Conservation (phyloP, 2,329 filamentous ascomycete genomes). For the Neopestalotiopsis sp. region DNA sequence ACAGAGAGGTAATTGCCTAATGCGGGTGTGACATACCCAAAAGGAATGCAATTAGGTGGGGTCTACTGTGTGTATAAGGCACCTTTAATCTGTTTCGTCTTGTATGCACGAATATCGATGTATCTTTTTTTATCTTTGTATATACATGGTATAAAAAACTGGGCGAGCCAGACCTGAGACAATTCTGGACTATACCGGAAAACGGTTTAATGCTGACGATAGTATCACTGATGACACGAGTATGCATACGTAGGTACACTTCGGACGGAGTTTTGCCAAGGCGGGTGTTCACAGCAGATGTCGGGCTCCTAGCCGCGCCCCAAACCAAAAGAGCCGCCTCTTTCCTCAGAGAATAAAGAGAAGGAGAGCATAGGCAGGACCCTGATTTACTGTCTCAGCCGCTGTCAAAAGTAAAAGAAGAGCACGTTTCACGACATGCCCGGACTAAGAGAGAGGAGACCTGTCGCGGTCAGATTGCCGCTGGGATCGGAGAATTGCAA, state of each 20-base stretch:
- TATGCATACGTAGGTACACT: no score
- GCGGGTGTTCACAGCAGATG: no score
- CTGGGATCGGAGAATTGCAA: not conserved
- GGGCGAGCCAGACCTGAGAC: no score
- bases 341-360: not conserved
- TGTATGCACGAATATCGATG: not conserved
- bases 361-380: not conserved
- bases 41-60: not conserved
- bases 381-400: not conserved
- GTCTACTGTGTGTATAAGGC: not conserved
- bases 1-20: not conserved
- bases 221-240: no score
- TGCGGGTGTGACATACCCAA: not conserved
- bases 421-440: not conserved
- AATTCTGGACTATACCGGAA: no score
- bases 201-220: no score
- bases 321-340: not conserved
- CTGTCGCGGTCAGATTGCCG: conserved; percentile 1
- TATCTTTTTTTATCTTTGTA: no score
- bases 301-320: not conserved
- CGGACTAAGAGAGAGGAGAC: not conserved
- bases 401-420: not conserved
- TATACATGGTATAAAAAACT: no score
- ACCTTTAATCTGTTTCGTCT: not conserved
- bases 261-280: no score